Base-by-base conservation (phyloP, 129 eudicot genomes). In the Tagetes erecta region DNA sequence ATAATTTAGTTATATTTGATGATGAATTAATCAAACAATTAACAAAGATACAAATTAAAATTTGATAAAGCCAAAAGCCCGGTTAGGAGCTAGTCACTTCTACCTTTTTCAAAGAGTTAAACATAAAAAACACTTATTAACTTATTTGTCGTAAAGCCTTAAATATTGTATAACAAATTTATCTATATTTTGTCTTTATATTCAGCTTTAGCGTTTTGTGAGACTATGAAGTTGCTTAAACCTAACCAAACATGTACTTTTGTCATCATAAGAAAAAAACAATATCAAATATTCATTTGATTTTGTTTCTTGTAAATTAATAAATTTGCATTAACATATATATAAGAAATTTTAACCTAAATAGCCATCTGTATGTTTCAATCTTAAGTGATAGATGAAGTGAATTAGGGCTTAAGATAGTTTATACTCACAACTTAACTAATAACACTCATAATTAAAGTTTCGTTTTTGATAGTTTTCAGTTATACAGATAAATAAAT, bases 71-170 rank as follows among this genome's bases (percentile, higher is more conserved):
- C 14, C 12, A 56, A 8, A 31, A 30, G 5, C 37, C 36, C 10
- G 4, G 36, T 30, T 31, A 56, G 63, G 36, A 56, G 9, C 7
- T 56, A 8, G 36, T 56, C 63, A 56, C 63, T 31, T 56, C 63
- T 2, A 7, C 13, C 63, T 56, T 30, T 31, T 56, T 0, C 2
- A 27, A 30, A 20, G 7, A 27, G 0, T 4, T 57, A 27, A 30
- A 57, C 39, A 58, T 31, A 20, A 33, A 57, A 58, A 58, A 58
- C 64, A 31, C 6, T 58, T 58, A 58, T 8, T 31, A 58, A 58
- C 12, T 58, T 58, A 58, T 58, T 58, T 58, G 64, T 58, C 64
- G 38, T 33, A 7, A 58, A 58, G 64, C 64, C 64, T 2, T 31
- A 58, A 58, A 8, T 30, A 7, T 12, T 8, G 38, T 58, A 6